Percentiles rank a stretch among this genome's conserved stretches.
These are phyloP conservation scores for Thraustotheca clavata DNA, from an alignment of 352 stramenopile species.

Conservation along the genomic window DNA sequence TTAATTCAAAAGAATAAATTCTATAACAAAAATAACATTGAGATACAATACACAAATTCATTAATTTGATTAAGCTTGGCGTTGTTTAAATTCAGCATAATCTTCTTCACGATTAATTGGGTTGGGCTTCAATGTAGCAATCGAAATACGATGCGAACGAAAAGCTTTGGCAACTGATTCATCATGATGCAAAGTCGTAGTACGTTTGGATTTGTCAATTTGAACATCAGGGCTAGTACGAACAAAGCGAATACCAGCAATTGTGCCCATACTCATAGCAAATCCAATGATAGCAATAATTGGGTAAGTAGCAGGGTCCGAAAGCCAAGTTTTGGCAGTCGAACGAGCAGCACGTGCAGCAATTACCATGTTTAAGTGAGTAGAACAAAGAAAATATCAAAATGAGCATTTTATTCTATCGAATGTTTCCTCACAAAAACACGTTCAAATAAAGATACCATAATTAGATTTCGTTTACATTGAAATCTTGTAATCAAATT, in stretches of 20 bases:
- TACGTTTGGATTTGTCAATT: slow-evolving; percentile 13
- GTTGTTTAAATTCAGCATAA: too few relatives aligned
- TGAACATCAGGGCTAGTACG: slow-evolving; percentile 11
- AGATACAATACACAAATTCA: too few relatives aligned
- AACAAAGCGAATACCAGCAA: not conserved
- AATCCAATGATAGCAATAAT: slow-evolving; percentile 15
- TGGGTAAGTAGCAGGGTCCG: slow-evolving; percentile 7
- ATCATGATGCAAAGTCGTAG: slow-evolving; percentile 7
- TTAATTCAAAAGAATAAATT: too few relatives aligned
- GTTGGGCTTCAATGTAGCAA: slow-evolving; percentile 17
- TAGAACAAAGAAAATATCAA: too few relatives aligned
- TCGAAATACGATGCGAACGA: slow-evolving; percentile 15
- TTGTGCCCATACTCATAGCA: not conserved
- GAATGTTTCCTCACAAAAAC: too few relatives aligned
- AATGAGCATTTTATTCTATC: too few relatives aligned
- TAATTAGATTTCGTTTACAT: too few relatives aligned
- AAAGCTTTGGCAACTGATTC: not conserved
- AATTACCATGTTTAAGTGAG: too few relatives aligned
- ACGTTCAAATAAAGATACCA: too few relatives aligned
- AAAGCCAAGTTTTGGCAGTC: slow-evolving; percentile 4
- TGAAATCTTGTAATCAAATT: too few relatives aligned
- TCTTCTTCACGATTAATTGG: slow-evolving; percentile 21
- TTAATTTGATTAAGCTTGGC: too few relatives aligned
- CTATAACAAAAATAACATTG: too few relatives aligned
- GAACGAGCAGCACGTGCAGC: not conserved